Evolutionary conservation across 1,284 basidiomycete genomes (phyloP), one percentile per base, ranked within the genome.

Genomic region (Vanrija humicola): DNA sequence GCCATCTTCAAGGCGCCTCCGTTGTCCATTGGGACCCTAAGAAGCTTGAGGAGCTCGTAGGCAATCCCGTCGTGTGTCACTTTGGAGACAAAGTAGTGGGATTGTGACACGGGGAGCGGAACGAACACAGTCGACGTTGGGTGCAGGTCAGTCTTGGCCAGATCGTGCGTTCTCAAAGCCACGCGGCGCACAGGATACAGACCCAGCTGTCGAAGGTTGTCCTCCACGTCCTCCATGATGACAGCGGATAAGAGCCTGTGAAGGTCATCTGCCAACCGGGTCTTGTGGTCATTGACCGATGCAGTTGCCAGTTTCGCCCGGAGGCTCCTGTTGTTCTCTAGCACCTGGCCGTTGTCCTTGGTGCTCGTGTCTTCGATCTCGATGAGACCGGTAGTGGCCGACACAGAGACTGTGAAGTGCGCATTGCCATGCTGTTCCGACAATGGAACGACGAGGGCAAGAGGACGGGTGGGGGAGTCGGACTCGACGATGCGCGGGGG

Each of bases 291-390:
- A 52, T 73, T 75, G 40, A 70, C 62, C 26, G 55, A 60, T 5
- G 52, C 59, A 8, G 62, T 64, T 5, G 67, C 64, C 42, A 67
- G 43, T 46, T 63, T 58, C 4, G 66, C 68, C 21, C 70, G 50
- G 10, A 61, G 16, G 9, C 52, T 57, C 38, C 59, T 52, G 45
- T 55, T 55, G 53, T 47, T 61, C 46, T 61, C 59, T 3, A 56
- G 38, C 6, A 57, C 50, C 50, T 61, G 59, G 4, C 55, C 55
- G 26, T 39, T 51, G 40, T 61, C 62, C 42, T 55, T 62, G 14
- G 61, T 67, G n/a, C 64, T 68, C 43, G 62, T 64, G 55, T 75
- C 73, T 18, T 67, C 66, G 42, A 75, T 69, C 38, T 73, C 72
- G 8, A 75, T 53, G 23, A 67, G 55, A 0, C 73, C 73, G n/a